Conservation (phyloP, 2,329 filamentous ascomycete genomes). For the Fusarium neocosmosporiellum region DNA sequence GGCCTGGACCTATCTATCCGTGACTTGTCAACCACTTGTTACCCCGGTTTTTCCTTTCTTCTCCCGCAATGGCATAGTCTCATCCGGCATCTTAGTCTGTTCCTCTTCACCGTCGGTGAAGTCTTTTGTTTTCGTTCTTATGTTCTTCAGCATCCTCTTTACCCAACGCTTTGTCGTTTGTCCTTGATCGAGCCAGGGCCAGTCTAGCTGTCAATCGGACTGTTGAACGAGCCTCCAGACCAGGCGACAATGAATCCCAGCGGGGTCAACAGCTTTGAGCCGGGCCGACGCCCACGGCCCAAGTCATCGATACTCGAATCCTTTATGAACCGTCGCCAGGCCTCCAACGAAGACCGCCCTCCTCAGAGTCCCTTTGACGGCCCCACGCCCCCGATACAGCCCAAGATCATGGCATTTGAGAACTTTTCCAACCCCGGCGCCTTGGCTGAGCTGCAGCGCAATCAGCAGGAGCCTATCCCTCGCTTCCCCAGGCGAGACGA, state of each 20-base stretch:
- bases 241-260: constrained; percentile 18
- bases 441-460: constrained; percentile 68
- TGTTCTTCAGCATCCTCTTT: constrained; percentile 18
- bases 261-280: constrained; percentile 32
- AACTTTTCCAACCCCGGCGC: constrained; percentile 56
- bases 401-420: constrained; percentile 47
- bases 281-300: constrained; percentile 53
- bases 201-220: constrained; percentile 20
- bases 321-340: constrained; percentile 62
- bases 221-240: not conserved
- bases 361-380: constrained; percentile 41
- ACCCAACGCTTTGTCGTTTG: constrained; percentile 8
- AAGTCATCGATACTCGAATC: constrained; percentile 63
- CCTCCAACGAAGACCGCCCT: constrained; percentile 55
- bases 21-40: constrained; percentile 32
- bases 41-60: constrained; percentile 33
- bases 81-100: constrained; percentile 29
- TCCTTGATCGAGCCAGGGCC: constrained; percentile 6
- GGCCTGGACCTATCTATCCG: constrained; percentile 29
- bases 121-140: constrained; percentile 27
- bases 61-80: constrained; percentile 41
- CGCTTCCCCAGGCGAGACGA: constrained; percentile 54
- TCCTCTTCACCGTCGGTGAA: constrained; percentile 24
- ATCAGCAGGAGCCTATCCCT: constrained; percentile 58
- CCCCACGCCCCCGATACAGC: constrained; percentile 41